Evolutionary conservation across 2,329 filamentous ascomycete species (phyloP).

Genomic region (Aspergillus awamori): DNA sequence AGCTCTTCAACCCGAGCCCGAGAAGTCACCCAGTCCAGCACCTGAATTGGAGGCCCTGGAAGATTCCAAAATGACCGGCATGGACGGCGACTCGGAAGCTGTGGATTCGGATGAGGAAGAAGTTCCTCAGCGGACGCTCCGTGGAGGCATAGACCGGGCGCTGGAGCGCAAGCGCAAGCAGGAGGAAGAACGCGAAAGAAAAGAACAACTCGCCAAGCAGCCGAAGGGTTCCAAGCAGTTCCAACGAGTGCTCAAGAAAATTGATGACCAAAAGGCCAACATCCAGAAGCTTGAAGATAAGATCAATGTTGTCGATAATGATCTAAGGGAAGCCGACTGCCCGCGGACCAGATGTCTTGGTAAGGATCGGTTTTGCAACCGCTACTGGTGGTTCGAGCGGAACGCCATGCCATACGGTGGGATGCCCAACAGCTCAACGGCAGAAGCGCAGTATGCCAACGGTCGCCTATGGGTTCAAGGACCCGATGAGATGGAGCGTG

Average conservation of each 20-base stretch:
- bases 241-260: conserved; percentile 82
- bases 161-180: conserved; percentile 77
- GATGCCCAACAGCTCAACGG: conserved; percentile 83
- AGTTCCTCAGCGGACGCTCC: conserved; percentile 58
- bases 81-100: conserved; percentile 65
- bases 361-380: conserved; percentile 96
- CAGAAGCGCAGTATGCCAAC: conserved; percentile 85
- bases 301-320: conserved; percentile 83
- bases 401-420: conserved; percentile 97
- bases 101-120: conserved; percentile 73
- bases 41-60: conserved; percentile 45
- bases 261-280: conserved; percentile 79
- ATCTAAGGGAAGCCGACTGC: conserved; percentile 90
- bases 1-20: conserved; percentile 50
- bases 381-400: conserved; percentile 98
- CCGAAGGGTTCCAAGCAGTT: conserved; percentile 87
- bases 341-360: conserved; percentile 86
- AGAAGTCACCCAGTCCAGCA: conserved; percentile 47
- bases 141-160: conserved; percentile 68
- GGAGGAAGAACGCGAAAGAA: conserved; percentile 70
- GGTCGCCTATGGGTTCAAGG: conserved; percentile 96
- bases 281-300: conserved; percentile 82
- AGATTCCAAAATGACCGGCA: conserved; percentile 43
- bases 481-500: conserved; percentile 82
- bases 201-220: conserved; percentile 65